phyloP scores from a whole-genome alignment of 306 rosid species.

The Alnus rubra region DNA sequence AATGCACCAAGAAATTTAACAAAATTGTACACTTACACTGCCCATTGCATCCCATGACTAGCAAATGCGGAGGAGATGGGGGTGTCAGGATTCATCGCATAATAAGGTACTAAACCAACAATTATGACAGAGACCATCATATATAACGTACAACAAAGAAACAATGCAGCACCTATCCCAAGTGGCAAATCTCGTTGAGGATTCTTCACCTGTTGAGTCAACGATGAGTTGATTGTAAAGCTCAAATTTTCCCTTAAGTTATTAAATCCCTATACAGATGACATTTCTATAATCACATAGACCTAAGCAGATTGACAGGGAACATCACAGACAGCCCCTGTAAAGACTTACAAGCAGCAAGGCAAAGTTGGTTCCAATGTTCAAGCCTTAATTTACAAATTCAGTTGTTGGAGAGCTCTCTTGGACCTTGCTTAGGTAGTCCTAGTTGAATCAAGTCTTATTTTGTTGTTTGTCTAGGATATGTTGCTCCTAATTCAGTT shows the following conservation, averaged over 20 bases:
- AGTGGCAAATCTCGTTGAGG: slow-evolving; percentile 92
- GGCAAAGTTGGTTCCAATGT: too few species aligned
- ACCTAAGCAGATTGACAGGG: not conserved
- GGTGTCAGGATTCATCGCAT: slow-evolving; percentile 87
- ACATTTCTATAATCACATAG: slow-evolving; percentile 1
- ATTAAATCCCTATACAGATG: not conserved
- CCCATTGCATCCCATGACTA: slow-evolving; percentile 84
- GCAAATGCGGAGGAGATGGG: slow-evolving; percentile 91
- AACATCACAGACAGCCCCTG: not conserved
- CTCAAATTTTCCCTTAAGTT: slow-evolving; percentile 18
- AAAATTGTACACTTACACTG: slow-evolving; percentile 61
- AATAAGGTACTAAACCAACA: slow-evolving; percentile 91
- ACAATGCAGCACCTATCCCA: slow-evolving; percentile 73
- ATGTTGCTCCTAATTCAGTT: too few species aligned
- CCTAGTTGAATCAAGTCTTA: too few species aligned
- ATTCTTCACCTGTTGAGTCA: slow-evolving; percentile 68
- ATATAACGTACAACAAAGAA: slow-evolving; percentile 81
- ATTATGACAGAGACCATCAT: slow-evolving; percentile 82
- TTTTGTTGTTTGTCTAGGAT: too few species aligned
- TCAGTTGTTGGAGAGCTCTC: too few species aligned
- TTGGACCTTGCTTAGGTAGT: too few species aligned
- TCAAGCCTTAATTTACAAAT: too few species aligned
- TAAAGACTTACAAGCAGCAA: not conserved
- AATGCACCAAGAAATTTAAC: slow-evolving; percentile 10
- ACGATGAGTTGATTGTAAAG: slow-evolving; percentile 22